Evolutionary conservation across 257 asterid species (phyloP).

Genomic region (Salvia splendens): DNA sequence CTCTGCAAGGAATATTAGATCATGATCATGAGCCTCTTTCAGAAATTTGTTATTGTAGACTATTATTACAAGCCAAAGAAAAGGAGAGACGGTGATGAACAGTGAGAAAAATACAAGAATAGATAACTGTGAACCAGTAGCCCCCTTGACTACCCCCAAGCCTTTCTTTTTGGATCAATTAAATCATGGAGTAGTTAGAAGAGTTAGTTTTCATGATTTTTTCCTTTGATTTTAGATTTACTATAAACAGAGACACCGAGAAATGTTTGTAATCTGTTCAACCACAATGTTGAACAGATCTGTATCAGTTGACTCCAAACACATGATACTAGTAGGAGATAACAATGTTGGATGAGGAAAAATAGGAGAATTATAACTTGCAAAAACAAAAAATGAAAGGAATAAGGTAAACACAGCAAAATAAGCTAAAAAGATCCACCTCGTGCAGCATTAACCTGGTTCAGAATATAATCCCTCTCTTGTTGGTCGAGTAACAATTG

Average conservation of each 20-base stretch:
- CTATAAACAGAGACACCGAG: conserved; percentile 20
- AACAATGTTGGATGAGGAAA: background rate
- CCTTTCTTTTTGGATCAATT: conserved; percentile 3
- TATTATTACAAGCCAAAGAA: conserved; percentile 3
- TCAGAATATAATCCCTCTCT: conserved; percentile 91
- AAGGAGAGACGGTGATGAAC: background rate
- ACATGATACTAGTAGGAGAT: background rate
- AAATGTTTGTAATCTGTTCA: no score
- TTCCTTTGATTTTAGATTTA: background rate
- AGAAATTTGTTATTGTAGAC: conserved; percentile 18
- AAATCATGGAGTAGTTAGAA: background rate
- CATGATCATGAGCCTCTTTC: conserved; percentile 28
- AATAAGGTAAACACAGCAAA: background rate
- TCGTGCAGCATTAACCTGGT: conserved; percentile 89
- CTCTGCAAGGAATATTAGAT: conserved; percentile 56
- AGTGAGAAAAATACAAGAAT: background rate
- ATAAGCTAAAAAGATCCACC: conserved; percentile 46
- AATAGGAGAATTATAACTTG: conserved; percentile 10
- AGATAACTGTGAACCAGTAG: conserved; percentile 13
- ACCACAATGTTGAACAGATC: background rate
- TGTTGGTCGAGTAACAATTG: conserved; percentile 79
- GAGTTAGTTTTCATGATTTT: background rate
- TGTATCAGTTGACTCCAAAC: conserved; percentile 16
- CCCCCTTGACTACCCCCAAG: conserved; percentile 10
- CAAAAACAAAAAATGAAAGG: background rate